A percentile compares a stretch with the other conserved stretches of the same genome.
Evolutionary conservation across 169 alveolate species (phyloP).

Genomic region (Plasmodium billcollinsi): DNA sequence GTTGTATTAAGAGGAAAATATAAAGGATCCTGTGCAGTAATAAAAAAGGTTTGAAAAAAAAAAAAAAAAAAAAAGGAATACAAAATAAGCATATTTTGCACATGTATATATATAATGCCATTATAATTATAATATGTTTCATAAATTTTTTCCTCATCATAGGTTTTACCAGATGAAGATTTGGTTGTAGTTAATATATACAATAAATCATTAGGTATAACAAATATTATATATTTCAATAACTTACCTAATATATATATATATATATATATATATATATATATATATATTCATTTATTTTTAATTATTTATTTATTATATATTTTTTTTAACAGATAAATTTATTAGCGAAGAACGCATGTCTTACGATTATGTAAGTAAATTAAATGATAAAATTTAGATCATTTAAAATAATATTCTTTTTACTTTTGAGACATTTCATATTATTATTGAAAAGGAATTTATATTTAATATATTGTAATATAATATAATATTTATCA

Average conservation of each 20-base stretch:
- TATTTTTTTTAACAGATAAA: constrained; percentile 12
- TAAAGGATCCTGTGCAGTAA: constrained; percentile 28
- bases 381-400: neutral
- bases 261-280: too few species aligned
- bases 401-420: too few species aligned
- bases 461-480: too few species aligned
- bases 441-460: too few species aligned
- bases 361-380: constrained; percentile 45
- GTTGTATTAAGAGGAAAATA: constrained; percentile 36
- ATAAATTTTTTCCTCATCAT: neutral
- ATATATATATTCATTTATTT: too few species aligned
- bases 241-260: too few species aligned
- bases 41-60: constrained; percentile 29
- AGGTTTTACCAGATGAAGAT: constrained; percentile 57
- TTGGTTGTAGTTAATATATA: constrained; percentile 24
- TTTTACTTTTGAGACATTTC: too few species aligned
- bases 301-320: neutral
- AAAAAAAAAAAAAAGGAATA: too few species aligned
- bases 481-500: too few species aligned
- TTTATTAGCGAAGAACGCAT: constrained; percentile 34
- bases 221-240: neutral
- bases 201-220: constrained; percentile 44
- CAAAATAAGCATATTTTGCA: too few species aligned
- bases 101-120: too few species aligned
- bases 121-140: too few species aligned